Percentiles rank a stretch among this genome's conserved stretches.
phyloP scores from a whole-genome alignment of 257 asterid species.

The Lithospermum erythrorhizon region DNA sequence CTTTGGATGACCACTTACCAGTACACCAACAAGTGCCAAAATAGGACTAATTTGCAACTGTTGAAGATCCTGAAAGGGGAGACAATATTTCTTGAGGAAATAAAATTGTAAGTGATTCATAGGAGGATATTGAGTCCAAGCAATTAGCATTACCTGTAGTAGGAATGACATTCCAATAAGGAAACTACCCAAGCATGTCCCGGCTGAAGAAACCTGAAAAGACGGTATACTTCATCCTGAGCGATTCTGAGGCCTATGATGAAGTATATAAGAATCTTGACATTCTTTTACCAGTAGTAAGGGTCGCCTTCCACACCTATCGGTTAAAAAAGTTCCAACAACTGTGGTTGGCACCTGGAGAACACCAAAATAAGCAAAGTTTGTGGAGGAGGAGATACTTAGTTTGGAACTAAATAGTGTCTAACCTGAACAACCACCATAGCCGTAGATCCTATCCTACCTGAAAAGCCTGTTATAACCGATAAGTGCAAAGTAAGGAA shows the following conservation, averaged over 20 bases:
- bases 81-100: slow-evolving; percentile 8
- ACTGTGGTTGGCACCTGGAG: slow-evolving; percentile 72
- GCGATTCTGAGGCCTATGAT: slow-evolving; percentile 2
- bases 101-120: not conserved
- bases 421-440: slow-evolving; percentile 78
- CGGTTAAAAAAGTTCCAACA: slow-evolving; percentile 61
- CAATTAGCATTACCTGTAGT: slow-evolving; percentile 44
- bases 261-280: not conserved
- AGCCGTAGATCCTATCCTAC: slow-evolving; percentile 58
- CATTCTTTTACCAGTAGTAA: slow-evolving; percentile 45
- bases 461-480: slow-evolving; percentile 48
- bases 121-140: not conserved
- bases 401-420: not conserved
- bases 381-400: not conserved
- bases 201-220: slow-evolving; percentile 59
- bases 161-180: slow-evolving; percentile 56
- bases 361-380: slow-evolving; percentile 5
- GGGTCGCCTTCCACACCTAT: slow-evolving; percentile 78
- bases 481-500: slow-evolving; percentile 8
- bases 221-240: slow-evolving; percentile 8
- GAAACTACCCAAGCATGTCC: slow-evolving; percentile 77
- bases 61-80: slow-evolving; percentile 44
- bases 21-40: slow-evolving; percentile 60
- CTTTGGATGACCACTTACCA: slow-evolving; percentile 36
- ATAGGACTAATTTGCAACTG: slow-evolving; percentile 55